A percentile compares a stretch with the other conserved stretches of the same genome.
Evolutionary conservation across 78 protist species (phyloP).

Genomic region (Emiliania huxleyi): DNA sequence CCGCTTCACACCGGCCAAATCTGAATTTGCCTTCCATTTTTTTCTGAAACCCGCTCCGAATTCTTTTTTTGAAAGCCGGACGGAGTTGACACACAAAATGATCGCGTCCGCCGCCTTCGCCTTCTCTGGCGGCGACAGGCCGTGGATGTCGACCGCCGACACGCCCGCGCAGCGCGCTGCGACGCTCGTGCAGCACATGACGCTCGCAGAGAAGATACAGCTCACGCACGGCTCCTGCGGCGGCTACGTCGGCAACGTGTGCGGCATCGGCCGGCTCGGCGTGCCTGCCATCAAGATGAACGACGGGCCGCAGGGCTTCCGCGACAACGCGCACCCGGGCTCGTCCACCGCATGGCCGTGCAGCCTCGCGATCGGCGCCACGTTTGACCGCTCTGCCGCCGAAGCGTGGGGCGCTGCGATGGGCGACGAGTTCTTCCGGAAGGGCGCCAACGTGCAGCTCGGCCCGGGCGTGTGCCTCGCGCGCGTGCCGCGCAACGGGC

Average conservation of each 20-base stretch:
- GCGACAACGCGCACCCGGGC: neutral
- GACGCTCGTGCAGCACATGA: neutral
- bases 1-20: too few species aligned
- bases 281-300: constrained; percentile 40
- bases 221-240: neutral
- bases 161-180: neutral
- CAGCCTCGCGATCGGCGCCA: constrained; percentile 29
- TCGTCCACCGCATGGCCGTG: constrained; percentile 42
- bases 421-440: constrained; percentile 32
- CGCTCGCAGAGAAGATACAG: neutral
- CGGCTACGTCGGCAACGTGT: constrained; percentile 37
- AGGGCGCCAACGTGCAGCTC: constrained; percentile 40
- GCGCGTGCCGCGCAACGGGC: constrained; percentile 44
- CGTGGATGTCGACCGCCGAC: neutral
- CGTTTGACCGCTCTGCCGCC: neutral
- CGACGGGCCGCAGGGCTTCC: constrained; percentile 60
- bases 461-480: constrained; percentile 58
- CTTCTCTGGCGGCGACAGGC: too few species aligned
- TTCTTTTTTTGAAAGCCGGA: too few species aligned
- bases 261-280: constrained; percentile 12
- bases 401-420: constrained; percentile 27
- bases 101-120: too few species aligned
- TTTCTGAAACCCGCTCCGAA: too few species aligned
- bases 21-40: too few species aligned
- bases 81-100: too few species aligned